Percentiles rank a stretch among this genome's conserved stretches.
Conservation (phyloP, 2,329 filamentous ascomycete species). For the Ascochyta lentis region DNA sequence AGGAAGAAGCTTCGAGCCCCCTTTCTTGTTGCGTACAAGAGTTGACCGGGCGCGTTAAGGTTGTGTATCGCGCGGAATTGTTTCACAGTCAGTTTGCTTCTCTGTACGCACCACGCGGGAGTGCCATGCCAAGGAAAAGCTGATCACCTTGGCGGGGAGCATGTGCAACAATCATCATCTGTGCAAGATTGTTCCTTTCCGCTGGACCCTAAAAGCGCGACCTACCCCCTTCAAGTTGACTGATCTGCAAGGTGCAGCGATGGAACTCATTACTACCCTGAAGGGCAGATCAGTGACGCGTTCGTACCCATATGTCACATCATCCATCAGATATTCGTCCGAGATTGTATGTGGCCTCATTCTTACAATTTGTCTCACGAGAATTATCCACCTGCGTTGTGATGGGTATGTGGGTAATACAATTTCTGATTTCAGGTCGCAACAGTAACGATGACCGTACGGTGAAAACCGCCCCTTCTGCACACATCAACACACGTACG, state of each 20-base stretch:
- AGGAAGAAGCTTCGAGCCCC: neutral
- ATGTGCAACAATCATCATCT: conserved; percentile 17
- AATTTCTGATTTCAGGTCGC: neutral
- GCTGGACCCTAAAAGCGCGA: neutral
- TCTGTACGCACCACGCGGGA: conserved; percentile 15
- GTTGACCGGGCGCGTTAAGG: conserved; percentile 2
- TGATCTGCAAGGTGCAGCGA: neutral
- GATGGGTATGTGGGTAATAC: neutral
- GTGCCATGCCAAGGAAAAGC: conserved; percentile 24
- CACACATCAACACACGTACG: neutral
- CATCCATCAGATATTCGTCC: neutral
- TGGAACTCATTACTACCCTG: no score
- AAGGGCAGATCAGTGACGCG: neutral
- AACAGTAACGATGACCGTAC: neutral
- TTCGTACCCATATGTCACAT: neutral
- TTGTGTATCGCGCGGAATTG: conserved; percentile 1
- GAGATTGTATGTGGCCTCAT: neutral
- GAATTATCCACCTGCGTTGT: neutral
- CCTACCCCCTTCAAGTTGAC: neutral
- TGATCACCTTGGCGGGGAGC: conserved; percentile 30
- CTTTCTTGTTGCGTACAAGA: conserved; percentile 30
- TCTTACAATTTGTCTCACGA: neutral
- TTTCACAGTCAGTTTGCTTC: conserved; percentile 7
- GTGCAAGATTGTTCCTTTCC: conserved; percentile 18
- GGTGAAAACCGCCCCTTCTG: neutral